These are phyloP conservation scores for Endoconidiophora polonica DNA, from an alignment of 2,329 filamentous ascomycete species.

Conservation along the genomic window DNA sequence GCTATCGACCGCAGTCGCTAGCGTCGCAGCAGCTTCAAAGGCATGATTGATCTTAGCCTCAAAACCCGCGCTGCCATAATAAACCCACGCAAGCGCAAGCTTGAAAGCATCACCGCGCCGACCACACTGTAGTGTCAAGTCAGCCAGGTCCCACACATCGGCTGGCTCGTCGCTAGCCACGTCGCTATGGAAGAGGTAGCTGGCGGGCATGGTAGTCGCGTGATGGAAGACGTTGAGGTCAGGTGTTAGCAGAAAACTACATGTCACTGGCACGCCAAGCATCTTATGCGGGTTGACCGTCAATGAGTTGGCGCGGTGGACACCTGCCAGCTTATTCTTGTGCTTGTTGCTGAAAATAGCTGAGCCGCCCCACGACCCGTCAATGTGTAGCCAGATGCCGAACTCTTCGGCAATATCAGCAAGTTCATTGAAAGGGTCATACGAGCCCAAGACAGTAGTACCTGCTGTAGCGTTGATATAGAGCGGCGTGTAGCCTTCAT, in stretches of 20 bases:
- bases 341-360: constrained; percentile 60
- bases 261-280: constrained; percentile 81
- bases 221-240: constrained; percentile 63
- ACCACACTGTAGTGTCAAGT: constrained; percentile 86
- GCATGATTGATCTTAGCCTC: constrained; percentile 51
- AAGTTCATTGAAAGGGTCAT: constrained; percentile 61
- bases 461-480: constrained; percentile 94
- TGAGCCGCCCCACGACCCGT: constrained; percentile 79
- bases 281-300: constrained; percentile 96
- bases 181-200: constrained; percentile 62
- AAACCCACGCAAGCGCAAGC: constrained; percentile 74
- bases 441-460: constrained; percentile 82
- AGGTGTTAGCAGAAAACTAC: constrained; percentile 67
- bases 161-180: constrained; percentile 23
- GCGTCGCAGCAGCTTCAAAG: constrained; percentile 51
- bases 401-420: constrained; percentile 52
- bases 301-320: constrained; percentile 60
- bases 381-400: constrained; percentile 80
- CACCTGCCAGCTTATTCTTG: constrained; percentile 47
- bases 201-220: constrained; percentile 74
- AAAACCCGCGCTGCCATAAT: constrained; percentile 68
- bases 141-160: constrained; percentile 76
- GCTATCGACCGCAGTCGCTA: constrained; percentile 42
- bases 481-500: constrained; percentile 61
- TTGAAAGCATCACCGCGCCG: constrained; percentile 74